These are phyloP conservation scores for Rosa multiflora DNA, from an alignment of 306 rosid species.

Conservation along the genomic window DNA sequence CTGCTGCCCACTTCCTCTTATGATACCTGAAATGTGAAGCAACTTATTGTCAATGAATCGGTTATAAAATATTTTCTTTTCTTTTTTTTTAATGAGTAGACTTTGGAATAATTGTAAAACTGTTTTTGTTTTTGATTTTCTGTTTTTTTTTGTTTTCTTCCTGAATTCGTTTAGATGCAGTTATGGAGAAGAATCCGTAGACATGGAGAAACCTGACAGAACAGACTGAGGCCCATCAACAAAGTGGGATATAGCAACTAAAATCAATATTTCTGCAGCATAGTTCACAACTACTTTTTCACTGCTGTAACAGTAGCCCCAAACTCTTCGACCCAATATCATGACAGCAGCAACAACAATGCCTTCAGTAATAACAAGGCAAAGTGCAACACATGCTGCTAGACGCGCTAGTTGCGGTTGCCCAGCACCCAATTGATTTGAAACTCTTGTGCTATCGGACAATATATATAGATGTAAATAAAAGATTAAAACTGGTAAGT, in stretches of 20 bases:
- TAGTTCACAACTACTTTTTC: constrained; percentile 2
- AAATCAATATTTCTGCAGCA: background rate
- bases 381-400: constrained; percentile 11
- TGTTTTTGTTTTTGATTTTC: background rate
- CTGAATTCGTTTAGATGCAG: background rate
- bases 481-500: background rate
- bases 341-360: background rate
- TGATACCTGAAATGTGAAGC: constrained; percentile 17
- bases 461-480: background rate
- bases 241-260: background rate
- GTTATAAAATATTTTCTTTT: background rate
- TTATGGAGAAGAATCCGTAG: background rate
- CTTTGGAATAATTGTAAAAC: background rate
- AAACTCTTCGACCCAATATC: constrained; percentile 9
- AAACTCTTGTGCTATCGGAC: constrained; percentile 7
- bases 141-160: no score
- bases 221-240: constrained; percentile 4
- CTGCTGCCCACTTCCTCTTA: constrained; percentile 37
- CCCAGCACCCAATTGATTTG: constrained; percentile 11
- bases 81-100: no score
- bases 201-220: background rate
- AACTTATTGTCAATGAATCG: background rate
- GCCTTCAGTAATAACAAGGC: background rate
- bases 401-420: constrained; percentile 1
- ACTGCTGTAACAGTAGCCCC: constrained; percentile 19